Evolutionary conservation across 768 basidiomycete species (phyloP).

Genomic region (Pleurotus platypus): DNA sequence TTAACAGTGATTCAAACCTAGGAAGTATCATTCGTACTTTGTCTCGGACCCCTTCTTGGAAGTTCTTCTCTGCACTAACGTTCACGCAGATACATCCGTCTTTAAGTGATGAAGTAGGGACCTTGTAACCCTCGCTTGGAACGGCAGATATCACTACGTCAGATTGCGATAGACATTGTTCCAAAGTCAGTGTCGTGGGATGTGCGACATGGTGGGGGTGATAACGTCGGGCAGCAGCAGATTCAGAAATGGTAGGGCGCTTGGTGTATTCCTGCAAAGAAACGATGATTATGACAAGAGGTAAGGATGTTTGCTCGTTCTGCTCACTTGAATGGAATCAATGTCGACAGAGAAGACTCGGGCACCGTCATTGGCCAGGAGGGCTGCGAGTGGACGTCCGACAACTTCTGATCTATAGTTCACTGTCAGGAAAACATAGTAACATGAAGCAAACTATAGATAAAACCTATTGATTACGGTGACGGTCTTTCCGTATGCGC

Average conservation of each 20-base stretch:
- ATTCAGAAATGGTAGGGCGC: conserved; percentile 55
- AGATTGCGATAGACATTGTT: conserved; percentile 78
- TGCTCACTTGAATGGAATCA: conserved; percentile 77
- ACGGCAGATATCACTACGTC: conserved; percentile 97
- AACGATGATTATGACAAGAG: neutral
- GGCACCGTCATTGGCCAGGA: conserved; percentile 95
- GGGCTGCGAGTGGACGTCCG: conserved; percentile 91
- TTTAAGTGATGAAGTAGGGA: conserved; percentile 86
- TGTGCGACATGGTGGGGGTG: conserved; percentile 84
- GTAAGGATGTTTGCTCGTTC: neutral
- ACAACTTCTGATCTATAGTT: conserved; percentile 86
- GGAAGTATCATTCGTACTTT: conserved; percentile 51
- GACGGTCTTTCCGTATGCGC: conserved; percentile 89
- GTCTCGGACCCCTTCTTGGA: conserved; percentile 87
- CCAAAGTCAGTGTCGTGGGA: conserved; percentile 61
- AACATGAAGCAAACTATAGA: neutral
- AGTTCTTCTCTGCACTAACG: conserved; percentile 94
- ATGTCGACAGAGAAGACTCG: conserved; percentile 94
- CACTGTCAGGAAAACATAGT: conserved; percentile 6
- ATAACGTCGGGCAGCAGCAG: conserved; percentile 47
- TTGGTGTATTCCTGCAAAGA: conserved; percentile 80
- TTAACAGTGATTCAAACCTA: neutral
- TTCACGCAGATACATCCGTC: conserved; percentile 94
- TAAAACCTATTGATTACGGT: conserved; percentile 89
- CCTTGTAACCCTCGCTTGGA: conserved; percentile 78